These are phyloP conservation scores for Takakia lepidozioides DNA, from an alignment of 225 moss, liverwort and hornwort species.

Conservation along the genomic window DNA sequence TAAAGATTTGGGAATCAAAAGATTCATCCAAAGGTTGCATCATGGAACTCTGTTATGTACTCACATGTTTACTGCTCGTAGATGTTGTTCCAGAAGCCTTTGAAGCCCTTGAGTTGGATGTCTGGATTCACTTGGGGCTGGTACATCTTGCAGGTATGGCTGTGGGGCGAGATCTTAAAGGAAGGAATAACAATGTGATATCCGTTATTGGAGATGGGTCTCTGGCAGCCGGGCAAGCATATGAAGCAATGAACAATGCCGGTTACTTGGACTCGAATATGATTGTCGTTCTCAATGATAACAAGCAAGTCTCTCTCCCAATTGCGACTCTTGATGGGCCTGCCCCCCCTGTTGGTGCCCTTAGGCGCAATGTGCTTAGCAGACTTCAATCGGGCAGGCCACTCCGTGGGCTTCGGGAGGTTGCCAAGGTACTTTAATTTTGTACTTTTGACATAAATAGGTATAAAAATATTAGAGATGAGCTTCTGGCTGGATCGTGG, in stretches of 20 bases:
- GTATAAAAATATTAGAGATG: too few relatives aligned
- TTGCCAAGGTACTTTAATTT: conserved; percentile 4
- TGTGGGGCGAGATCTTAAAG: conserved; percentile 9
- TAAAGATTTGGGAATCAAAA: too few relatives aligned
- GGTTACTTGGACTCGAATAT: conserved; percentile 10
- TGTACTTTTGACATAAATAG: too few relatives aligned
- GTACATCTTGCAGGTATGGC: conserved; percentile 12
- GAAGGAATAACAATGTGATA: conserved; percentile 5
- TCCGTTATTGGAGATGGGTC: conserved; percentile 8
- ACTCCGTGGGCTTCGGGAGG: conserved; percentile 4
- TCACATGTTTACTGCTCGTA: too few relatives aligned
- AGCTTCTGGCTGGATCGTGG: too few relatives aligned
- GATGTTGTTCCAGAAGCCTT: too few relatives aligned
- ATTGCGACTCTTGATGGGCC: conserved; percentile 5
- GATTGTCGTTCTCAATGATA: conserved; percentile 10
- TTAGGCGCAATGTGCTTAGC: conserved; percentile 4
- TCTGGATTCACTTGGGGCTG: too few relatives aligned
- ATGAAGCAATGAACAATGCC: conserved; percentile 10
- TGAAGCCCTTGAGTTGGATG: too few relatives aligned
- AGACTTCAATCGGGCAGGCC: conserved; percentile 7
- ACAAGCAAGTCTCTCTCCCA: conserved; percentile 7
- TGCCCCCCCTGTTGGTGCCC: conserved; percentile 5
- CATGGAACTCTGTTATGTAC: too few relatives aligned
- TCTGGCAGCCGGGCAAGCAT: conserved; percentile 5
- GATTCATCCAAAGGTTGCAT: too few relatives aligned